Base-by-base conservation (phyloP, 805 yeast species). In the Candida schatavii region DNA sequence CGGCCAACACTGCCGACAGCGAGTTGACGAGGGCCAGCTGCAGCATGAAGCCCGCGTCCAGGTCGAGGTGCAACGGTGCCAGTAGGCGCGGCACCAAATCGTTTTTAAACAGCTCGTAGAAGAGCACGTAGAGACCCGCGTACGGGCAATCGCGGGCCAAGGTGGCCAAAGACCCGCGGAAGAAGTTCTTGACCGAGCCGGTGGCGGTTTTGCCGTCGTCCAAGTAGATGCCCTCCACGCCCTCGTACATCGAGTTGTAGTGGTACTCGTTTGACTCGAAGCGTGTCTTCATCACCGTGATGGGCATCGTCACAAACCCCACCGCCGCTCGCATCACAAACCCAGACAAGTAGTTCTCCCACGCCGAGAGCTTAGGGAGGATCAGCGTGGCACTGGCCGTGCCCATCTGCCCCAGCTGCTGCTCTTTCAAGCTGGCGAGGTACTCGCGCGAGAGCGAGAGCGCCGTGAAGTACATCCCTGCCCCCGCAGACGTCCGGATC, bases 81-180 rank as follows among this genome's bases (percentile, higher is more conserved):
- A 47, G 28, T 23, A 59, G 4, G 3, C 46, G 33, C 3, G 91
- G 88, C 5, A 83, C 43, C 3, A 72, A 32, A 7, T 69, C 71
- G 56, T 89, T 89, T 41, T 70, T 70, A 51, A 81, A 72, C 44
- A 81, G 74, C 56, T 91, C 97, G 61, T 91, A 91, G 47, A 89
- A 77, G 28, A 89, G 64, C 22, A 93, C 88, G 55, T 93, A 91
- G 3, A 93, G 57, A 0, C 99, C 99, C 5, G 99, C 97, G 60
- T 93, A 87, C 0, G 99, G 99, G 19, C 96, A 95, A 64, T 93
- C 99, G 48, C 99, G 67, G 10, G 87, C 75, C 46, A 84, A 75
- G 0, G 99, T 93, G 2, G 95, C 96, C 1, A 85, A 80, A 52
- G 85, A 85, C 0, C 99, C 99, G 46, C 80, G 75, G 60, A 89